These are phyloP conservation scores for Plasmodium blacklocki DNA, from an alignment of 169 alveolate species.

Conservation along the genomic window DNA sequence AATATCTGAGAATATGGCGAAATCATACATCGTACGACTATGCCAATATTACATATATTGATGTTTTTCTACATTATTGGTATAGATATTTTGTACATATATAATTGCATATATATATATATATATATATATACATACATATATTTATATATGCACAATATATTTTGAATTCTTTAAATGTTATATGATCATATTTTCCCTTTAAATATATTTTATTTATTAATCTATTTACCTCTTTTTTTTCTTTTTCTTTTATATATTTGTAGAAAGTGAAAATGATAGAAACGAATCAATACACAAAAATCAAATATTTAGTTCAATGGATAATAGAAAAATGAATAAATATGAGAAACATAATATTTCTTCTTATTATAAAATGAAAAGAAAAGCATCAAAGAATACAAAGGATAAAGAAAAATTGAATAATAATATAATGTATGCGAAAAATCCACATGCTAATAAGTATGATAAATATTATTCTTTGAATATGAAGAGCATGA, in stretches of 20 bases:
- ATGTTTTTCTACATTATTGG: not conserved
- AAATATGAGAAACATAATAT: slow-evolving; percentile 14
- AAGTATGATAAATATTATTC: too few species aligned
- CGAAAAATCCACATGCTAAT: slow-evolving; percentile 8
- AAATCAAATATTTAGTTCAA: not conserved
- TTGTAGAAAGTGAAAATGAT: slow-evolving; percentile 59
- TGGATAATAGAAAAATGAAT: not conserved
- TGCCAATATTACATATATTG: slow-evolving; percentile 18
- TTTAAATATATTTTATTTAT: too few species aligned
- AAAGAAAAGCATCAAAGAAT: not conserved
- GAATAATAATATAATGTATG: slow-evolving; percentile 14
- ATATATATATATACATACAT: not conserved
- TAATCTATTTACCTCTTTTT: slow-evolving; percentile 3
- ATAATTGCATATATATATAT: too few species aligned
- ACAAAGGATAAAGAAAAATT: slow-evolving; percentile 3
- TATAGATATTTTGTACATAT: not conserved
- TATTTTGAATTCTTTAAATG: not conserved
- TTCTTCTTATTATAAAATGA: not conserved
- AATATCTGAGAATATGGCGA: not conserved
- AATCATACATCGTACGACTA: not conserved
- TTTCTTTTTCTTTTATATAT: slow-evolving; percentile 8
- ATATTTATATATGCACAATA: not conserved
- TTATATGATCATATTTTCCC: too few species aligned
- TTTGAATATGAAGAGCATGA: slow-evolving; percentile 15
- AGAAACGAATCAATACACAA: slow-evolving; percentile 5